Conservation (phyloP, 2,329 filamentous ascomycete genomes). For the Fusarium udum region DNA sequence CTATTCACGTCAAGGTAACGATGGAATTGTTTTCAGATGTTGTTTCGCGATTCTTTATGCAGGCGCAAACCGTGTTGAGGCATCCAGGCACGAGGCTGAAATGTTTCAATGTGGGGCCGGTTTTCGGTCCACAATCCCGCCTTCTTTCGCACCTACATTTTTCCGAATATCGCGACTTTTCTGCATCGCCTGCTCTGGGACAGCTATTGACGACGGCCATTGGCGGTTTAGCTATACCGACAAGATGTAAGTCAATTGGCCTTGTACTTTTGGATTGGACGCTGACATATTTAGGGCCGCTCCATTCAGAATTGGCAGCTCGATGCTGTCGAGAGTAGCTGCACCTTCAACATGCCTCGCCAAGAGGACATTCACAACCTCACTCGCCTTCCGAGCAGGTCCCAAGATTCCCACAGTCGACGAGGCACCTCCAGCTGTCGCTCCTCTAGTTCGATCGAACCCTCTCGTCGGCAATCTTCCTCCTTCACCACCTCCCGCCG, state of each 20-base stretch:
- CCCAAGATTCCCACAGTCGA: constrained; percentile 10
- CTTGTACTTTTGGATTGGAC: accelerated
- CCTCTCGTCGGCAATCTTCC: neutral
- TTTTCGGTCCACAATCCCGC: constrained; percentile 21
- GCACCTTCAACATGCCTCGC: constrained; percentile 32
- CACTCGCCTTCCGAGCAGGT: constrained; percentile 42
- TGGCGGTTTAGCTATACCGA: constrained; percentile 17
- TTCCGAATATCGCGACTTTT: constrained; percentile 45
- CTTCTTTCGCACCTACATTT: constrained; percentile 45
- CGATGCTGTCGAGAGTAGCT: constrained; percentile 45
- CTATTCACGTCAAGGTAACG: neutral
- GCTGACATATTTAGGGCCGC: constrained; percentile 41
- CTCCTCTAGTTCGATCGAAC: constrained; percentile 16
- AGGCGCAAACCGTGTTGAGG: constrained; percentile 32
- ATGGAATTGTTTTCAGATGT: neutral
- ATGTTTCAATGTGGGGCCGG: constrained; percentile 39
- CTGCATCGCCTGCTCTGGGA: constrained; percentile 15
- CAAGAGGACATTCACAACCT: constrained; percentile 47
- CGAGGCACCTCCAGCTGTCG: neutral
- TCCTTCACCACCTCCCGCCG: constrained; percentile 23
- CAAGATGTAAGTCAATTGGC: constrained; percentile 34
- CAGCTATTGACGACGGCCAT: constrained; percentile 35
- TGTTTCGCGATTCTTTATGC: constrained; percentile 12
- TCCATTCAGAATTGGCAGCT: constrained; percentile 42
- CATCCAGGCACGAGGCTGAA: constrained; percentile 43